Evolutionary conservation across 306 rosid species (phyloP).

Genomic region (Cicer pinnatifidum): DNA sequence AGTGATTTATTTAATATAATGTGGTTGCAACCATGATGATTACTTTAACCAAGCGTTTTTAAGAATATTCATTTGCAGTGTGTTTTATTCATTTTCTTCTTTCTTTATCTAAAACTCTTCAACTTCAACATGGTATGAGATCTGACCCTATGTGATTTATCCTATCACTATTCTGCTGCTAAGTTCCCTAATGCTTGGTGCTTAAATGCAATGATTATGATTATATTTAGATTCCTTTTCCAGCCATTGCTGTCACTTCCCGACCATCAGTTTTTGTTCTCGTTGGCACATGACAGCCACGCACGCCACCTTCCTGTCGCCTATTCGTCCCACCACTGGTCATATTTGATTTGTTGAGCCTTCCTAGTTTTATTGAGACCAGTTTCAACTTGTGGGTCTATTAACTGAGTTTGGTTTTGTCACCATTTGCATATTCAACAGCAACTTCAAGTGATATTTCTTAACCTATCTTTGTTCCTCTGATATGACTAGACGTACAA

Average conservation of each 20-base stretch:
- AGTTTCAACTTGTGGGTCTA: background rate
- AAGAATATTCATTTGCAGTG: slow-evolving; percentile 8
- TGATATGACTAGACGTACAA: background rate
- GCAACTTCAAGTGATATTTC: background rate
- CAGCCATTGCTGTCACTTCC: background rate
- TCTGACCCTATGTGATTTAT: background rate
- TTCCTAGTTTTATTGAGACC: background rate
- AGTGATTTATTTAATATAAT: background rate
- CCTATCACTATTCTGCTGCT: background rate
- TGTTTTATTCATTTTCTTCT: background rate
- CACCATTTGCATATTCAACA: background rate
- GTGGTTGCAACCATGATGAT: slow-evolving; percentile 18
- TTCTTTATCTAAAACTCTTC: background rate
- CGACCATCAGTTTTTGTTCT: background rate
- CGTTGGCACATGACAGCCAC: background rate
- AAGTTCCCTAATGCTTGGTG: background rate
- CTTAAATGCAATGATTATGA: slow-evolving; percentile 11
- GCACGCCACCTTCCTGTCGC: background rate
- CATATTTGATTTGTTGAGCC: background rate
- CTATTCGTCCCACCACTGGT: background rate
- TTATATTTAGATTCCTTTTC: slow-evolving; percentile 1
- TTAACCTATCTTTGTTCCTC: background rate
- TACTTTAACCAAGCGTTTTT: slow-evolving; percentile 1
- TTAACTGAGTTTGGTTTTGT: background rate
- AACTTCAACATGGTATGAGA: background rate